These are phyloP conservation scores for Colletotrichum tabaci DNA, from an alignment of 2,329 filamentous ascomycete species.

Conservation along the genomic window DNA sequence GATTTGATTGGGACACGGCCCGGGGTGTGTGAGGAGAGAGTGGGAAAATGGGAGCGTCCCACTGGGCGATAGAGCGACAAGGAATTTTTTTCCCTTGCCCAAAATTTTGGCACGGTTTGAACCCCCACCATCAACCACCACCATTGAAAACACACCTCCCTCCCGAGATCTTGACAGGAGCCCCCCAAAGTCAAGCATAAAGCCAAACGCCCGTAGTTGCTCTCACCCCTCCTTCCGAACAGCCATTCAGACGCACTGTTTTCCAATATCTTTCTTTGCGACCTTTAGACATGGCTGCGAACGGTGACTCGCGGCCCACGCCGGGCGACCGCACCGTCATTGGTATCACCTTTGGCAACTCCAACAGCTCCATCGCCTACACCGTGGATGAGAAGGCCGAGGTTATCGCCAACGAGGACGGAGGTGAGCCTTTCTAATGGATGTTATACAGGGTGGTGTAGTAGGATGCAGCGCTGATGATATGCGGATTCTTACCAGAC, in stretches of 20 bases:
- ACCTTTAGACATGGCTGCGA: slow-evolving; percentile 61
- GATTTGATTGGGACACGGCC: slow-evolving; percentile 36
- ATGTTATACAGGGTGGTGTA: slow-evolving; percentile 49
- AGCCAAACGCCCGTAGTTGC: background rate
- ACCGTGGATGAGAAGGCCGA: slow-evolving; percentile 95
- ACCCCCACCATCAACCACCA: slow-evolving; percentile 40
- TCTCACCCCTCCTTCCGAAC: slow-evolving; percentile 8
- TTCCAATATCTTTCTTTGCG: slow-evolving; percentile 18
- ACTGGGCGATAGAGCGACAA: slow-evolving; percentile 30
- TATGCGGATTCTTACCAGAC: slow-evolving; percentile 68
- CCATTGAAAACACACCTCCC: slow-evolving; percentile 33
- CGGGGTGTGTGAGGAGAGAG: slow-evolving; percentile 13
- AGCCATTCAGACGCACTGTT: background rate
- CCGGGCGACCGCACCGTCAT: slow-evolving; percentile 80
- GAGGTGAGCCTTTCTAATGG: slow-evolving; percentile 66
- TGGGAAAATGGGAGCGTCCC: slow-evolving; percentile 7
- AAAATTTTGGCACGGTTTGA: slow-evolving; percentile 34
- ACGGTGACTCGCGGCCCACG: slow-evolving; percentile 60
- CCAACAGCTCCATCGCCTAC: slow-evolving; percentile 96
- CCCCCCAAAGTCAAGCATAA: slow-evolving; percentile 19
- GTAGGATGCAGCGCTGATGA: slow-evolving; percentile 19
- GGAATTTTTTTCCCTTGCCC: slow-evolving; percentile 40
- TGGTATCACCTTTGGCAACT: slow-evolving; percentile 98
- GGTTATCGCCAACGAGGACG: slow-evolving; percentile 99
- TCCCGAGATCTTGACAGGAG: slow-evolving; percentile 31